Conservation (phyloP, 2,329 filamentous ascomycete genomes). For the Nemania abortiva region DNA sequence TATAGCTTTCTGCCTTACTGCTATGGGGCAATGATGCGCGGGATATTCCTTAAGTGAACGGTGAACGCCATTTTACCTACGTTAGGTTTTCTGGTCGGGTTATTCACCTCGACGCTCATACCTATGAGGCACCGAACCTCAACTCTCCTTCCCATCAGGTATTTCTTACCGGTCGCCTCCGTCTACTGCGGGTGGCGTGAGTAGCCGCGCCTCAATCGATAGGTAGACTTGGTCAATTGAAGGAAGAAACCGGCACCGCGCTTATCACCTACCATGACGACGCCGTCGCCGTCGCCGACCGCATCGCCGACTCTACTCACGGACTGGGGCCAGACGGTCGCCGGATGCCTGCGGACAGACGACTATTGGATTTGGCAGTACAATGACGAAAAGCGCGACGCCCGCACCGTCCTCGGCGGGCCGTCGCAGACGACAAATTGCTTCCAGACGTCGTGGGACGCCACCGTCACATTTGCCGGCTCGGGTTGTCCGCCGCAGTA, state of each 20-base stretch:
- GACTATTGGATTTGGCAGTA: conserved; percentile 47
- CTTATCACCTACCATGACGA: conserved; percentile 30
- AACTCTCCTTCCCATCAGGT: neutral
- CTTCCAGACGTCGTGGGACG: conserved; percentile 40
- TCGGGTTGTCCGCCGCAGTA: conserved; percentile 43
- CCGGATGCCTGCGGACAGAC: conserved; percentile 38
- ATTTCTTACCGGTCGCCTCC: neutral
- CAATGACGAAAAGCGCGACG: conserved; percentile 14
- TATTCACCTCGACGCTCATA: neutral
- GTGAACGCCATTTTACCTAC: neutral
- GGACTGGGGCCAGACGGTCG: conserved; percentile 26
- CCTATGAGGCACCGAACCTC: neutral
- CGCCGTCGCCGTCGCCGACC: conserved; percentile 27
- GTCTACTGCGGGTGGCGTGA: conserved; percentile 41
- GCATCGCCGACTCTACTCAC: conserved; percentile 34
- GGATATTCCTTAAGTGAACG: neutral
- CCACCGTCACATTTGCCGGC: conserved; percentile 39
- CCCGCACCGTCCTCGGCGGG: conserved; percentile 44
- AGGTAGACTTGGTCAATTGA: neutral
- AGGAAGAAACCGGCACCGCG: conserved; percentile 2
- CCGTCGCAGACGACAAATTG: conserved; percentile 45
- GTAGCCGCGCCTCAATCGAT: conserved; percentile 19
- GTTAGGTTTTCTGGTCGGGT: neutral
- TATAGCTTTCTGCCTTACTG: neutral
- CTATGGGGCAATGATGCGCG: neutral